Percentiles rank a stretch among this genome's conserved stretches.
Conservation (phyloP, 208 protist species). For the Trypanosoma scelopori region DNA sequence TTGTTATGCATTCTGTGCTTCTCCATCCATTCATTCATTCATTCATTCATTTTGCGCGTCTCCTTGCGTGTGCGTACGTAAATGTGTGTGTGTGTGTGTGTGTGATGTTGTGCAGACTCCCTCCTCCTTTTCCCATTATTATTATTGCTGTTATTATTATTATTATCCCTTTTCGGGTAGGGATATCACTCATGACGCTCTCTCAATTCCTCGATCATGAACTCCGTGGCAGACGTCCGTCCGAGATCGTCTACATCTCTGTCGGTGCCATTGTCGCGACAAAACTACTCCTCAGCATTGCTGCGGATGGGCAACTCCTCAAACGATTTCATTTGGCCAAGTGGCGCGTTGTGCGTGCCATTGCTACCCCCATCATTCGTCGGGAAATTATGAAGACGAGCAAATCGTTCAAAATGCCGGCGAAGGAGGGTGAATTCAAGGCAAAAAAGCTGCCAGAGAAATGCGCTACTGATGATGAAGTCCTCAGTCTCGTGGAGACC, state of each 20-base stretch:
- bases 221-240: constrained; percentile 48
- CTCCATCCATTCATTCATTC: no score
- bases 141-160: no score
- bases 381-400: constrained; percentile 39
- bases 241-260: constrained; percentile 62
- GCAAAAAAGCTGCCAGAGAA: constrained; percentile 55
- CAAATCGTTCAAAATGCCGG: constrained; percentile 62
- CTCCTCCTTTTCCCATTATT: constrained; percentile 21
- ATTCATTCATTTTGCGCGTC: background rate
- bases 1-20: constrained; percentile 2
- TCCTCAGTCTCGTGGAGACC: constrained; percentile 50
- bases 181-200: constrained; percentile 32
- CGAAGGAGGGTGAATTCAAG: constrained; percentile 72
- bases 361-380: constrained; percentile 64
- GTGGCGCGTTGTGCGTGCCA: constrained; percentile 53
- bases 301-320: constrained; percentile 50
- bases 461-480: constrained; percentile 45
- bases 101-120: background rate
- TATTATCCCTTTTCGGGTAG: no score
- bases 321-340: constrained; percentile 51
- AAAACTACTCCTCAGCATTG: constrained; percentile 39
- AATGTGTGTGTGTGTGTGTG: constrained; percentile 28
- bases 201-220: constrained; percentile 57
- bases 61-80: background rate
- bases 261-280: constrained; percentile 33